phyloP scores from a whole-genome alignment of 169 alveolate genomes.

The Cryptosporidium canis region DNA sequence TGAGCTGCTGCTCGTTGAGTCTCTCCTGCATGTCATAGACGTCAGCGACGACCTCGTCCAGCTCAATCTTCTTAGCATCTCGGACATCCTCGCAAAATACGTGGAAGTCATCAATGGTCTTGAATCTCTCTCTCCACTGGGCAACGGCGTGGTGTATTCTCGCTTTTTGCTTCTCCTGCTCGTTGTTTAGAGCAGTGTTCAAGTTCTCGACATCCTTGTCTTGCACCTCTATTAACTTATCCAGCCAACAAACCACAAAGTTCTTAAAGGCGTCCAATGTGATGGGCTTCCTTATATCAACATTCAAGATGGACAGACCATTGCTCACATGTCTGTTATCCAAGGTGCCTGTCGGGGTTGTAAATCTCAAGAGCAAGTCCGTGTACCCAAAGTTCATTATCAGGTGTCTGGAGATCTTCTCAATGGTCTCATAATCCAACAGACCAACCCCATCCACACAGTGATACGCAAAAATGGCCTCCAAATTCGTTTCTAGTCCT shows the following conservation, averaged over 20 bases:
- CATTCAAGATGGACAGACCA: conserved; percentile 33
- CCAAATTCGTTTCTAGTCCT: conserved; percentile 58
- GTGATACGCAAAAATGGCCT: conserved; percentile 66
- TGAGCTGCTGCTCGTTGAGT: conserved; percentile 65
- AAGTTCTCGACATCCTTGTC: conserved; percentile 59
- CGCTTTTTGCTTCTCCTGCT: conserved; percentile 67
- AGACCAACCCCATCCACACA: conserved; percentile 57
- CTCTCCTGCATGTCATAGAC: conserved; percentile 70
- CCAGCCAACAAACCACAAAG: conserved; percentile 67
- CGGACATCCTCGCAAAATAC: conserved; percentile 67
- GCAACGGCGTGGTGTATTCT: conserved; percentile 56
- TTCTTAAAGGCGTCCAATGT: conserved; percentile 55
- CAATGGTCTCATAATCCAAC: conserved; percentile 39
- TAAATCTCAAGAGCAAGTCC: conserved; percentile 39
- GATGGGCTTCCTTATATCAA: conserved; percentile 48
- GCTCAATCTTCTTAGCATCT: conserved; percentile 66
- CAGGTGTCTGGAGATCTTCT: conserved; percentile 48
- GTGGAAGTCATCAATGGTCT: conserved; percentile 71
- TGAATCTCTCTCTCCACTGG: conserved; percentile 72
- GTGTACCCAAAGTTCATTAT: conserved; percentile 69
- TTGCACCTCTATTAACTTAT: conserved; percentile 48
- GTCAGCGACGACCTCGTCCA: conserved; percentile 72
- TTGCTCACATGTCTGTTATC: conserved; percentile 42
- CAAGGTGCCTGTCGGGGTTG: conserved; percentile 32
- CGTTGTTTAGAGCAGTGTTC: conserved; percentile 42